Percentiles rank a stretch among this genome's conserved stretches.
phyloP scores from a whole-genome alignment of 208 protist genomes.

The Vickermania ingenoplastis region DNA sequence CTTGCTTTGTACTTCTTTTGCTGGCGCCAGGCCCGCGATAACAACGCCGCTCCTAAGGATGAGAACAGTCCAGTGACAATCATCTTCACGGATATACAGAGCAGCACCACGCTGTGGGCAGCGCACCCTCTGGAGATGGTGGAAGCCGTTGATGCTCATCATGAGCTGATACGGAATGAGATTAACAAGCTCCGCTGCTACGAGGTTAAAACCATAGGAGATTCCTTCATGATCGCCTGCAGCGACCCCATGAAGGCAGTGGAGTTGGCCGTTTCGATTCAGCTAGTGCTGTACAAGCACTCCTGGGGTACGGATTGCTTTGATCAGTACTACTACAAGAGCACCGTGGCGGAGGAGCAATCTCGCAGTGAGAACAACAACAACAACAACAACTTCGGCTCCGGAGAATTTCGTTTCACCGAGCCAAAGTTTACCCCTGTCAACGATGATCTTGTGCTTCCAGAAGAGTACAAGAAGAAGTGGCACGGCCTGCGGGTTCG shows the following conservation, averaged over 20 bases:
- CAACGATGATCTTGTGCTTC: conserved; percentile 42
- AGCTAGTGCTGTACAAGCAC: conserved; percentile 34
- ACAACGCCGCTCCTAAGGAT: conserved; percentile 37
- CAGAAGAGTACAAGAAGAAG: conserved; percentile 6
- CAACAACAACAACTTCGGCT: too few relatives aligned
- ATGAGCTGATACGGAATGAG: conserved; percentile 48
- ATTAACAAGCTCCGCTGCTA: conserved; percentile 61
- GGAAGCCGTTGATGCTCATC: conserved; percentile 56
- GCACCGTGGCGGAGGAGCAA: conserved; percentile 7
- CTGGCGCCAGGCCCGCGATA: conserved; percentile 20
- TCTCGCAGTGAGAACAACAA: conserved; percentile 8
- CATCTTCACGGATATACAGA: conserved; percentile 74
- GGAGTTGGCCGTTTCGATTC: conserved; percentile 31
- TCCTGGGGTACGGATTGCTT: conserved; percentile 57
- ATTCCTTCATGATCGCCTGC: conserved; percentile 81
- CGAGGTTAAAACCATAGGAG: conserved; percentile 81
- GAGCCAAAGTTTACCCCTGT: conserved; percentile 27
- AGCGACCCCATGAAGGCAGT: conserved; percentile 29
- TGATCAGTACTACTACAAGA: conserved; percentile 18
- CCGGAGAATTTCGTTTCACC: conserved; percentile 18
- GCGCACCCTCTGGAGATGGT: conserved; percentile 41
- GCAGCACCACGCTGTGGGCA: conserved; percentile 75
- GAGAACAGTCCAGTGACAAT: conserved; percentile 31
- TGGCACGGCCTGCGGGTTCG: conserved; percentile 39
- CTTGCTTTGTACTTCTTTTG: conserved; percentile 9